Conservation (phyloP, 306 rosid species). For the Prunus fruticosa region DNA sequence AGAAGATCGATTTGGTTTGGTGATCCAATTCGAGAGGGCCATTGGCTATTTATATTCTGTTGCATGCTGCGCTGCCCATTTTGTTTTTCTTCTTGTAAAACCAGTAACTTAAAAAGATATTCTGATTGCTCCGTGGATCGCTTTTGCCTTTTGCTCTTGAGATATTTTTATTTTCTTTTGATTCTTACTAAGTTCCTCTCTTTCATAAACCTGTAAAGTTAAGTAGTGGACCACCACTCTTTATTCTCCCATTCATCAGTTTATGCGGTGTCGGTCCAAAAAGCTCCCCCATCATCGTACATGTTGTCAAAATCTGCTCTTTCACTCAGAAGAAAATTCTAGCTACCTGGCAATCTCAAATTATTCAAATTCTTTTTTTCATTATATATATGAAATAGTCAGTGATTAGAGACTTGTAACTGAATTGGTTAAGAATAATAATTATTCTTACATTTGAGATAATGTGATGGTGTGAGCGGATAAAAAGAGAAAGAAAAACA, state of each 20-base stretch:
- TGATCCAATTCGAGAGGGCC: background rate
- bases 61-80: background rate
- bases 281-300: background rate
- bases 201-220: constrained; percentile 7
- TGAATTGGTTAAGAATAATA: too few species aligned
- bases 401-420: too few species aligned
- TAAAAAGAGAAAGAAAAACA: too few species aligned
- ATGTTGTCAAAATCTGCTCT: background rate
- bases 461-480: too few species aligned
- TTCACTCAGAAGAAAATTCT: background rate
- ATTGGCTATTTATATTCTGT: constrained; percentile 14
- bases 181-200: constrained; percentile 15
- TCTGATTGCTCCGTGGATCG: background rate
- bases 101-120: background rate
- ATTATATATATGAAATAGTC: background rate
- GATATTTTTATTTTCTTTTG: background rate
- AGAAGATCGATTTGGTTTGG: background rate
- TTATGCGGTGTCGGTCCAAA: constrained; percentile 10
- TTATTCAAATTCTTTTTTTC: background rate
- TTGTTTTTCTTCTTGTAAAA: background rate
- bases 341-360: background rate
- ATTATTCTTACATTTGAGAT: too few species aligned
- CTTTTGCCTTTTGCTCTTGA: background rate
- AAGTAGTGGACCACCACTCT: constrained; percentile 12
- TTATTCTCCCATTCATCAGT: constrained; percentile 17